Percentiles rank a stretch among this genome's conserved stretches.
phyloP scores from a whole-genome alignment of 1,139 yeast species.

The Geotrichum histeridarum region DNA sequence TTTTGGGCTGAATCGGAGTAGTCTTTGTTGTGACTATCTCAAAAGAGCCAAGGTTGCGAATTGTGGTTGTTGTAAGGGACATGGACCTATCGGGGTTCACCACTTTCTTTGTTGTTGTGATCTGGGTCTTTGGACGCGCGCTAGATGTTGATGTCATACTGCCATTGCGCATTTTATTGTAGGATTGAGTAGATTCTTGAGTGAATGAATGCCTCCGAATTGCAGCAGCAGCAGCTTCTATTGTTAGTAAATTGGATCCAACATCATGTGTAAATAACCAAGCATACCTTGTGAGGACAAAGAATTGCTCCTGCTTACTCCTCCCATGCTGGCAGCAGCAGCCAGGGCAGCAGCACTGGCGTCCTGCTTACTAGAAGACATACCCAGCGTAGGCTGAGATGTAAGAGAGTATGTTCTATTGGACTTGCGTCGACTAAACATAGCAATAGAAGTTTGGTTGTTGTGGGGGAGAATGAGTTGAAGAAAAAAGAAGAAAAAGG shows the following conservation, averaged over 20 bases:
- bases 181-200: background rate
- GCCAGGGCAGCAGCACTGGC: slow-evolving; percentile 41
- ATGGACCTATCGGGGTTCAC: slow-evolving; percentile 34
- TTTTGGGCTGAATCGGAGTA: slow-evolving; percentile 23
- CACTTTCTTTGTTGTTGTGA: slow-evolving; percentile 16
- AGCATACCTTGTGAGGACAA: slow-evolving; percentile 14
- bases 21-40: slow-evolving; percentile 37
- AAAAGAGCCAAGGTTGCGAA: slow-evolving; percentile 38
- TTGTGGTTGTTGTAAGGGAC: slow-evolving; percentile 40
- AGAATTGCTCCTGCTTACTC: slow-evolving; percentile 20
- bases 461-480: background rate
- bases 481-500: background rate
- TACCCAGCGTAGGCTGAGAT: slow-evolving; percentile 36
- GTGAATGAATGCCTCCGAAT: background rate
- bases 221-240: slow-evolving; percentile 3
- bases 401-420: slow-evolving; percentile 30
- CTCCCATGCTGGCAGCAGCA: slow-evolving; percentile 40
- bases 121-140: slow-evolving; percentile 5
- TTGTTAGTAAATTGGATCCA: slow-evolving; percentile 28
- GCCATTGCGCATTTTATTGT: background rate
- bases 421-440: slow-evolving; percentile 26
- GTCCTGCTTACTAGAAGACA: slow-evolving; percentile 26
- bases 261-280: background rate
- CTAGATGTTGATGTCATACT: background rate
- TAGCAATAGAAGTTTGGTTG: slow-evolving; percentile 16